phyloP scores from a whole-genome alignment of 305 asterid genomes.

The Withania somnifera region DNA sequence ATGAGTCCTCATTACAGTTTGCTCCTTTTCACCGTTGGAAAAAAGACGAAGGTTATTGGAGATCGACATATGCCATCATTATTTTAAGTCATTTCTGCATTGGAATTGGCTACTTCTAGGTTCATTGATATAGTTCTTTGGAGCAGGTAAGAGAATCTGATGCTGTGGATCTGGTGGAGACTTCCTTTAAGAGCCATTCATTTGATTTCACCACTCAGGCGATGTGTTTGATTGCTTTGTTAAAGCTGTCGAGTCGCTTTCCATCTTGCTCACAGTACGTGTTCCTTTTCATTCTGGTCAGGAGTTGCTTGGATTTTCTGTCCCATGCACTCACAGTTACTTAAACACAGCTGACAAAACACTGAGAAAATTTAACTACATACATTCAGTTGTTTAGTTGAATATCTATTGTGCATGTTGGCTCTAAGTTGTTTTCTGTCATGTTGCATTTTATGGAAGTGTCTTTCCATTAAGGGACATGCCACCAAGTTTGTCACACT shows the following conservation, averaged over 20 bases:
- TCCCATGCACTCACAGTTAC: not conserved
- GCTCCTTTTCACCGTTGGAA: not conserved
- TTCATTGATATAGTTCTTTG: constrained; percentile 11
- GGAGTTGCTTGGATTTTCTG: not conserved
- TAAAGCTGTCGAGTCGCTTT: constrained; percentile 88
- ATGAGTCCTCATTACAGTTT: not conserved
- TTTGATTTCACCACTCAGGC: constrained; percentile 74
- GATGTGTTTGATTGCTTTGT: constrained; percentile 80
- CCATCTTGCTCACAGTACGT: constrained; percentile 84
- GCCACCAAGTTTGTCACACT: not conserved
- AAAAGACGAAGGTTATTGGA: not conserved
- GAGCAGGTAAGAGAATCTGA: constrained; percentile 87
- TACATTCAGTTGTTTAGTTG: not conserved
- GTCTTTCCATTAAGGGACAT: not conserved
- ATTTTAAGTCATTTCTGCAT: not conserved
- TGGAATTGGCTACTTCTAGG: not conserved
- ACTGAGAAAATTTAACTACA: not conserved
- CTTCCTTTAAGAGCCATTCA: constrained; percentile 52
- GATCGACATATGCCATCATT: not conserved
- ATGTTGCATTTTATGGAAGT: not conserved
- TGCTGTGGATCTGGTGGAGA: constrained; percentile 81
- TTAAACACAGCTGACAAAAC: not conserved
- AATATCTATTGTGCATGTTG: not conserved
- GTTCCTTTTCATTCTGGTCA: constrained; percentile 12
- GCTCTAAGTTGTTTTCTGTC: not conserved